Percentiles rank a stretch among this genome's conserved stretches.
phyloP scores from a whole-genome alignment of 140 eudicot species.

The Ambrosia hybrid region DNA sequence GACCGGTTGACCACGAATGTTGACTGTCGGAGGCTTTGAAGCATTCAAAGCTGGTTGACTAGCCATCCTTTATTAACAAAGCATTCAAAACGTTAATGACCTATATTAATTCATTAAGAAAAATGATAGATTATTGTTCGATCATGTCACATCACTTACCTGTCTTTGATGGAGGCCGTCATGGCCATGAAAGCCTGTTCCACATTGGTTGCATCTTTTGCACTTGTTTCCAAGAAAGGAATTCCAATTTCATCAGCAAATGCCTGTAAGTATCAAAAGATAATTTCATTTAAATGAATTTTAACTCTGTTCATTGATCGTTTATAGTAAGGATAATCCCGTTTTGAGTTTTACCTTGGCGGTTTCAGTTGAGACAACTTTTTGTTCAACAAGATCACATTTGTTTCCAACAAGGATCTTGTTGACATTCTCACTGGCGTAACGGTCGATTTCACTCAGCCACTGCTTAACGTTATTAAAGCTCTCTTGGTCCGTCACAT shows the following conservation, averaged over 20 bases:
- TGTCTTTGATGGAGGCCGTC: constrained; percentile 71
- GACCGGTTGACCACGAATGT: constrained; percentile 87
- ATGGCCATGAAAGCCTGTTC: constrained; percentile 89
- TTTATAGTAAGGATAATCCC: neutral
- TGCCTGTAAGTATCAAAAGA: constrained; percentile 41
- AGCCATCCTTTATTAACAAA: constrained; percentile 60
- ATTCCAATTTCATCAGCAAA: constrained; percentile 88
- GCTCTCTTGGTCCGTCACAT: constrained; percentile 74
- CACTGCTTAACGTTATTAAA: constrained; percentile 76
- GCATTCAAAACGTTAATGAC: neutral
- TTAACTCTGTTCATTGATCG: neutral
- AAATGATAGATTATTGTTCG: neutral
- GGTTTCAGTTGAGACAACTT: constrained; percentile 69
- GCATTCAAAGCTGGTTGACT: constrained; percentile 74
- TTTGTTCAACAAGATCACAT: constrained; percentile 58
- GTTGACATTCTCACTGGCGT: constrained; percentile 75
- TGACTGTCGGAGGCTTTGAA: constrained; percentile 88
- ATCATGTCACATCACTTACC: constrained; percentile 28
- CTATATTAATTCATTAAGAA: neutral
- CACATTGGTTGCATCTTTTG: constrained; percentile 67
- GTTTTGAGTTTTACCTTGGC: constrained; percentile 53
- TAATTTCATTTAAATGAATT: neutral
- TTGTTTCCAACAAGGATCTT: constrained; percentile 80
- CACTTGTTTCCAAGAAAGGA: constrained; percentile 86
- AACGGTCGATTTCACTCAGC: constrained; percentile 78